Evolutionary conservation across 352 stramenopile species (phyloP).

Genomic region (Globisporangium carolinianum): DNA sequence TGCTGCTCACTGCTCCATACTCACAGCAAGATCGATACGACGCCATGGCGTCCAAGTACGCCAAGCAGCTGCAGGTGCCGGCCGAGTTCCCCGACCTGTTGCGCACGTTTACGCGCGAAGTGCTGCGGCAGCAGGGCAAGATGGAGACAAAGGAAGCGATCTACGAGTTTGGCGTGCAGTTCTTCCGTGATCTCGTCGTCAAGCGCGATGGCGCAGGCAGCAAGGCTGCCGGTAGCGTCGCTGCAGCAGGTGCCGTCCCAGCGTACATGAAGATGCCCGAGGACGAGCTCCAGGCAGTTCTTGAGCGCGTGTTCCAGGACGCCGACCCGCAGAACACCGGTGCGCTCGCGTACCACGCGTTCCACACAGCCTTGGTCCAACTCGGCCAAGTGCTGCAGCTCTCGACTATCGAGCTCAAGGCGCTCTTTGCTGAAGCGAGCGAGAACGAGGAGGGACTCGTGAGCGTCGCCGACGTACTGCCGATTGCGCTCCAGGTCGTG

Average conservation of each 20-base stretch:
- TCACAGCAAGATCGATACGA: conserved; percentile 7
- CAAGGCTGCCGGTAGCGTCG: not conserved
- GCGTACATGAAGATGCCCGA: conserved; percentile 59
- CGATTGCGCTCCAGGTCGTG: conserved; percentile 36
- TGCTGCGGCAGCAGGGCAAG: conserved; percentile 78
- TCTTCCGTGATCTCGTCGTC: conserved; percentile 55
- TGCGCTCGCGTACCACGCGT: conserved; percentile 30
- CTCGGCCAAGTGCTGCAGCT: conserved; percentile 51
- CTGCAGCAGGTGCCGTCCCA: conserved; percentile 2
- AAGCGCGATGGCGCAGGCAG: conserved; percentile 27
- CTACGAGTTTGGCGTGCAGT: conserved; percentile 64
- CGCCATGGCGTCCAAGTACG: conserved; percentile 72
- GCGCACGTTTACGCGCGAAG: conserved; percentile 70
- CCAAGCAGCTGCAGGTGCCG: conserved; percentile 73
- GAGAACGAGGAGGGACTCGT: conserved; percentile 54
- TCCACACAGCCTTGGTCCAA: conserved; percentile 39
- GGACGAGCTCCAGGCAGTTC: conserved; percentile 43
- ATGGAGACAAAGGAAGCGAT: conserved; percentile 75
- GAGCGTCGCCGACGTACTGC: conserved; percentile 44
- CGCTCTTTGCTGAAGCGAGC: conserved; percentile 55
- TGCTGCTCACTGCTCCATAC: not conserved
- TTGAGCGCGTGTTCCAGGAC: conserved; percentile 39
- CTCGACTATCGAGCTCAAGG: conserved; percentile 43
- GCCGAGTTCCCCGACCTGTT: conserved; percentile 66
- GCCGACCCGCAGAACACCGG: conserved; percentile 30